Evolutionary conservation across 2,329 filamentous ascomycete genomes (phyloP), one percentile per base, ranked within the genome.

Genomic region (Macrophomina pseudophaseolina): DNA sequence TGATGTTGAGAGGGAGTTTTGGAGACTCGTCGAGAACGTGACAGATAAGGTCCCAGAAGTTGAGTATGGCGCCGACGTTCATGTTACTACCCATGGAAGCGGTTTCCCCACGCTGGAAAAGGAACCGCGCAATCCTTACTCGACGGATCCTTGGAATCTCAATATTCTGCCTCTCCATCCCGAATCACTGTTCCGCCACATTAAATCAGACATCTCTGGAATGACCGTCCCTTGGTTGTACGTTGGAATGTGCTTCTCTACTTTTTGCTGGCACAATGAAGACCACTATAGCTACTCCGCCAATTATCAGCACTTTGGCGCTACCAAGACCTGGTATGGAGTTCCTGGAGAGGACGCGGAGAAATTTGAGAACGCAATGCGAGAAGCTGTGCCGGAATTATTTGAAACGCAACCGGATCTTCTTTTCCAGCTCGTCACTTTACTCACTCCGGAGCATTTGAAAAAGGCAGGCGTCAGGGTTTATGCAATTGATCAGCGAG

Each of bases 151-250:
- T 0, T 99, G 95, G 95, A 99, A 99, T 72, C 83, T 99, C 65
- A 99, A 97, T 73, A 89, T 97, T 54, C 85, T 98, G 68, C 95
- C 95, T 0, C 88, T 98, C 63, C 90, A 97, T 70, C 88, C 91
- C 0, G 94, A 98, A 63, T 97, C 94, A 56, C 83, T 99, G 0
- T 99, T 99, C 82, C 88, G 94, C 58, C 92, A 99, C 73, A 98
- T 99, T 83, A 98, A 98, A 78, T 93, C 94, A 0, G 95, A 99
- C 75, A 96, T 99, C 64, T 98, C 95, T 1, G 95, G 95, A 44
- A 99, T 99, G 95, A 99, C 95, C 0, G 94, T 99, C 7, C 95
- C 95, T 0, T 99, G 95, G 95, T 88, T 99, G 3, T 99, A 99
- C 75, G 95, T 99, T 4, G 95, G 95, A 69, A 99, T 99, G 95